A percentile compares a stretch with the other conserved stretches of the same genome.
Conservation (phyloP, 768 basidiomycete species). For the Leccinum longicurvipes region DNA sequence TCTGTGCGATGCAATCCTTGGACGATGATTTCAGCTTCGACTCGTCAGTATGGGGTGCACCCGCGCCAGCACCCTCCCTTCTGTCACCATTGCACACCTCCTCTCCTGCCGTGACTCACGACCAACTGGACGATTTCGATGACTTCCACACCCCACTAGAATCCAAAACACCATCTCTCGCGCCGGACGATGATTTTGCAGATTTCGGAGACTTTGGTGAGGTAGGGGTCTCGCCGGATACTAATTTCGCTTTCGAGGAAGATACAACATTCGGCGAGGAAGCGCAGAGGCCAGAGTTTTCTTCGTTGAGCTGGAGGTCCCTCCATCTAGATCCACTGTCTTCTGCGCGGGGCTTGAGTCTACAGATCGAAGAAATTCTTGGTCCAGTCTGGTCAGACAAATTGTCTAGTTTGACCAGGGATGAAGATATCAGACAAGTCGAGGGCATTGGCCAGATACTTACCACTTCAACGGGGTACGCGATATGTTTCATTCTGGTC, state of each 20-base stretch:
- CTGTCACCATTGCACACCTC: conserved; percentile 24
- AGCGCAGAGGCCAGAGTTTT: conserved; percentile 36
- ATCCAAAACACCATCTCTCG: conserved; percentile 40
- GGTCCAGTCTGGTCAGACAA: conserved; percentile 61
- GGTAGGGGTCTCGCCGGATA: conserved; percentile 39
- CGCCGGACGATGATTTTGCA: conserved; percentile 72
- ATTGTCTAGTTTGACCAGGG: conserved; percentile 52
- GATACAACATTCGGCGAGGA: conserved; percentile 20
- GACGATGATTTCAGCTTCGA: conserved; percentile 73
- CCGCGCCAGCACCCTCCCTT: conserved; percentile 34
- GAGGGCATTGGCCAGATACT: conserved; percentile 82
- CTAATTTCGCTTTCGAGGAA: conserved; percentile 38
- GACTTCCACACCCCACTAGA: conserved; percentile 47
- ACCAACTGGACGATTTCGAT: conserved; percentile 52
- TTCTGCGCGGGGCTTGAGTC: conserved; percentile 50
- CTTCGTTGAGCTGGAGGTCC: conserved; percentile 53
- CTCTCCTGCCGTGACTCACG: conserved; percentile 28
- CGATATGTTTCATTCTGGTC: conserved; percentile 10
- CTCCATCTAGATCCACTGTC: conserved; percentile 66
- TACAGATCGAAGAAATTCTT: conserved; percentile 64
- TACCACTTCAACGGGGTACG: conserved; percentile 70
- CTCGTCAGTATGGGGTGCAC: conserved; percentile 68
- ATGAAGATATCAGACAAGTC: conserved; percentile 73
- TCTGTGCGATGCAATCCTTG: conserved; percentile 37
- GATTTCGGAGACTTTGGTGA: conserved; percentile 90